phyloP scores from a whole-genome alignment of 768 basidiomycete genomes.

The Clitopilus passeckerianus region DNA sequence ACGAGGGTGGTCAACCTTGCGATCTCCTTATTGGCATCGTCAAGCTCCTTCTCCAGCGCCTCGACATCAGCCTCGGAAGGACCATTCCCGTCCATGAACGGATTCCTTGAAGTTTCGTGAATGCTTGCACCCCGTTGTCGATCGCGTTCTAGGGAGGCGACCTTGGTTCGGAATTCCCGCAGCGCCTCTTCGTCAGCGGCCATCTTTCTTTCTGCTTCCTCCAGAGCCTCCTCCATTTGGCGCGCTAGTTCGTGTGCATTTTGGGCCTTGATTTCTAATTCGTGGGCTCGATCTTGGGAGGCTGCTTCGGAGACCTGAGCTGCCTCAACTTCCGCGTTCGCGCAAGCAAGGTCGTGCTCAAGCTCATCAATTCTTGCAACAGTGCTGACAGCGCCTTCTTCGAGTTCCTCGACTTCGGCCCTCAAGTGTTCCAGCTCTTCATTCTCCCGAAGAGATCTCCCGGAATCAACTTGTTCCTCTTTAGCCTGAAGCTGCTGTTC shows the following conservation, averaged over 20 bases:
- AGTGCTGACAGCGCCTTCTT: constrained; percentile 52
- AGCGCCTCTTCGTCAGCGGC: constrained; percentile 51
- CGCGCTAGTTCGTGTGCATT: constrained; percentile 50
- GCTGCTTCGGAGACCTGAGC: constrained; percentile 42
- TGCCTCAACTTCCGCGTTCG: constrained; percentile 39
- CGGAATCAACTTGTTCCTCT: constrained; percentile 30
- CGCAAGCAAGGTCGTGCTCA: constrained; percentile 47
- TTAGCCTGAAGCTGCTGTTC: constrained; percentile 36
- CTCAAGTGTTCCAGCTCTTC: constrained; percentile 42
- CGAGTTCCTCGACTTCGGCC: constrained; percentile 48
- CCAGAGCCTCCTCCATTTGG: constrained; percentile 74
- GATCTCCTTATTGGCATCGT: constrained; percentile 72
- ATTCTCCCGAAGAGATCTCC: constrained; percentile 20
- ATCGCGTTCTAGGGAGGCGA: constrained; percentile 56
- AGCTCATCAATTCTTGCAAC: constrained; percentile 49
- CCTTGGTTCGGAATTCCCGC: constrained; percentile 42
- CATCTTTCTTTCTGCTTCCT: constrained; percentile 72
- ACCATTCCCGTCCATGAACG: constrained; percentile 19
- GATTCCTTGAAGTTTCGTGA: constrained; percentile 18
- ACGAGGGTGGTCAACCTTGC: constrained; percentile 62
- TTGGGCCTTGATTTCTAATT: constrained; percentile 47
- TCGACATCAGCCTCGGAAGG: constrained; percentile 54
- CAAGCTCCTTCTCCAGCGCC: constrained; percentile 70
- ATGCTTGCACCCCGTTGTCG: constrained; percentile 40
- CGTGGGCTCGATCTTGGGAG: constrained; percentile 41